Percentiles rank a stretch among this genome's conserved stretches.
These are phyloP conservation scores for Pelargonium nanum DNA, from an alignment of 345 rosid genomes.

Conservation along the genomic window DNA sequence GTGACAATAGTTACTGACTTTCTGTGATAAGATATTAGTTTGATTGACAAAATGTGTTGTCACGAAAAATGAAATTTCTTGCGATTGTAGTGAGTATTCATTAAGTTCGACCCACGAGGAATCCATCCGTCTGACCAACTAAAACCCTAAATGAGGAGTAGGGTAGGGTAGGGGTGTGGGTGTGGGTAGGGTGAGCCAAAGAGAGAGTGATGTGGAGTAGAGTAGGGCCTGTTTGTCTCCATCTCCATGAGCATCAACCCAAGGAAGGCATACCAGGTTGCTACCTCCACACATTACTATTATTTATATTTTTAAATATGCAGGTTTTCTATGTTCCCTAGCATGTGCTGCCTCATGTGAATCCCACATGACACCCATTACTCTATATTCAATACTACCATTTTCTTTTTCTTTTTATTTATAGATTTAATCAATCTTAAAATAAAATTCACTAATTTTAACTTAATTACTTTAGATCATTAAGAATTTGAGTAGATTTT, in stretches of 20 bases:
- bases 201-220: not conserved
- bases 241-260: not conserved
- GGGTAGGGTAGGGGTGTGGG: not conserved
- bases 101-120: too few species aligned
- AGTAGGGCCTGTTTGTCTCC: not conserved
- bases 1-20: too few species aligned
- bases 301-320: not conserved
- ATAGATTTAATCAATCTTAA: too few species aligned
- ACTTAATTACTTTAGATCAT: too few species aligned
- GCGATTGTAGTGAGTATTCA: too few species aligned
- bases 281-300: not conserved
- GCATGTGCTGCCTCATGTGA: constrained; percentile 2
- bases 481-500: too few species aligned
- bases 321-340: constrained; percentile 1
- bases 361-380: not conserved
- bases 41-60: too few species aligned
- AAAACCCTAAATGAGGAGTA: not conserved
- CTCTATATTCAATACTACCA: not conserved
- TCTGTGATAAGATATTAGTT: too few species aligned
- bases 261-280: not conserved
- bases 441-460: too few species aligned
- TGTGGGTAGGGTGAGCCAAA: not conserved
- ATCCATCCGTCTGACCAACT: too few species aligned
- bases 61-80: too few species aligned
- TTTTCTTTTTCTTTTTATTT: too few species aligned